Evolutionary conservation across 495 filamentous ascomycete genomes (phyloP).

Genomic region (Thozetella sp.): DNA sequence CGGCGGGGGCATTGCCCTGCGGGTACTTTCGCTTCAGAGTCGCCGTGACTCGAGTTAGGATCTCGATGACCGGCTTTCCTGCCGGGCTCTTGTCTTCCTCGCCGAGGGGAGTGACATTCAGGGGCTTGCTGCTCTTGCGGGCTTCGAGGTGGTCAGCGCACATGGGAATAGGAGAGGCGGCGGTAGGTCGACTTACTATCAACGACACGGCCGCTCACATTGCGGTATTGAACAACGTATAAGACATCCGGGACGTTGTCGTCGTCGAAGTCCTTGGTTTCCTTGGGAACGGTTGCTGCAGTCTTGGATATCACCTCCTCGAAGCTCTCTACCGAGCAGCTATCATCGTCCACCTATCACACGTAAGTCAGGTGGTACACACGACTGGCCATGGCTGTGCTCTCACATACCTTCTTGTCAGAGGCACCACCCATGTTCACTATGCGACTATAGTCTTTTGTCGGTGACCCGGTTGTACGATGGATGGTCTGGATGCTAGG

Average conservation of each 20-base stretch:
- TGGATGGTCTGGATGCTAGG: too few species aligned
- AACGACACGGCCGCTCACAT: slow-evolving; percentile 14
- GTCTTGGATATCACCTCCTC: slow-evolving; percentile 22
- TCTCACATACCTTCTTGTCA: not conserved
- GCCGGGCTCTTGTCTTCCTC: slow-evolving; percentile 7
- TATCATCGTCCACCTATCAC: slow-evolving; percentile 4
- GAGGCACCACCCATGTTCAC: not conserved
- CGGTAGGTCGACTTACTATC: slow-evolving; percentile 20
- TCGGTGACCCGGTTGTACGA: too few species aligned
- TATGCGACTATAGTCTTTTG: not conserved
- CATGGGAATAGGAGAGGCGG: not conserved
- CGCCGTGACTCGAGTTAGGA: slow-evolving; percentile 26
- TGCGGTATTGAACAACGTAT: slow-evolving; percentile 26
- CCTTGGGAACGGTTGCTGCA: not conserved
- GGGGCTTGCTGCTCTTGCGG: slow-evolving; percentile 24
- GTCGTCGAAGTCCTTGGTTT: slow-evolving; percentile 11
- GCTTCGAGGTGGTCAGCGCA: slow-evolving; percentile 12
- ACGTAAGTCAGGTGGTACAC: not conserved
- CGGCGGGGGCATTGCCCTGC: not conserved
- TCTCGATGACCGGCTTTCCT: slow-evolving; percentile 34
- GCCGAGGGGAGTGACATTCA: slow-evolving; percentile 15
- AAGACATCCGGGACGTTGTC: slow-evolving; percentile 31
- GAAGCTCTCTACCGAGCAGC: slow-evolving; percentile 20
- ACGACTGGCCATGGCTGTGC: too few species aligned
- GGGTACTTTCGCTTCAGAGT: not conserved